Percentiles rank a stretch among this genome's conserved stretches.
Evolutionary conservation across 2,329 filamentous ascomycete species (phyloP).

Genomic region (Ophiostoma angusticollis): DNA sequence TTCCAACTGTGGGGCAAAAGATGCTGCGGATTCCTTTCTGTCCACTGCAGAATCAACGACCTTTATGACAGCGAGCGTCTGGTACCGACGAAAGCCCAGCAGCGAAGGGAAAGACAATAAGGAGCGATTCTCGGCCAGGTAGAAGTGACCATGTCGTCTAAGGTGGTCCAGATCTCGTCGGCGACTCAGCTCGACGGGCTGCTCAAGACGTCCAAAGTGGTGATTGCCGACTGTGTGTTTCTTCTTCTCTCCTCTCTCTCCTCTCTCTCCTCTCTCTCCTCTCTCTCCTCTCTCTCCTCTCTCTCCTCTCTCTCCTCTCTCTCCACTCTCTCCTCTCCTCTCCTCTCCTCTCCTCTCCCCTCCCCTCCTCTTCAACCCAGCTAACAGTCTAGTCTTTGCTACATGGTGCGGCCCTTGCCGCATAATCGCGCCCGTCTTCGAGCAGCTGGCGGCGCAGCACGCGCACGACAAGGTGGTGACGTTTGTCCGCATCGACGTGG

Average conservation of each 20-base stretch:
- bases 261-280: slow-evolving; percentile 3
- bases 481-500: slow-evolving; percentile 53
- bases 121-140: too few relatives aligned
- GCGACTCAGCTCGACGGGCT: slow-evolving; percentile 53
- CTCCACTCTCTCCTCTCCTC: neutral
- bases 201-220: slow-evolving; percentile 60
- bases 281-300: slow-evolving; percentile 16
- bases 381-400: slow-evolving; percentile 55
- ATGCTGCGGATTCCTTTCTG: too few relatives aligned
- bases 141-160: slow-evolving; percentile 16
- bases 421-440: slow-evolving; percentile 70
- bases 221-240: slow-evolving; percentile 77
- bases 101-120: too few relatives aligned
- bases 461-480: slow-evolving; percentile 60
- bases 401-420: slow-evolving; percentile 80
- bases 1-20: too few relatives aligned
- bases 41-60: too few relatives aligned
- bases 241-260: slow-evolving; percentile 16
- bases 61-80: too few relatives aligned
- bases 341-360: slow-evolving; percentile 5
- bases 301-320: slow-evolving; percentile 5
- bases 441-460: slow-evolving; percentile 58
- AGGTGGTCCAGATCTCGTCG: slow-evolving; percentile 28
- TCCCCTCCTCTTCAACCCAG: neutral
- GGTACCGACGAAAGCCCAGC: too few relatives aligned